Evolutionary conservation across 2,329 filamentous ascomycete species (phyloP).

Genomic region (Chaetothyriales sp.): DNA sequence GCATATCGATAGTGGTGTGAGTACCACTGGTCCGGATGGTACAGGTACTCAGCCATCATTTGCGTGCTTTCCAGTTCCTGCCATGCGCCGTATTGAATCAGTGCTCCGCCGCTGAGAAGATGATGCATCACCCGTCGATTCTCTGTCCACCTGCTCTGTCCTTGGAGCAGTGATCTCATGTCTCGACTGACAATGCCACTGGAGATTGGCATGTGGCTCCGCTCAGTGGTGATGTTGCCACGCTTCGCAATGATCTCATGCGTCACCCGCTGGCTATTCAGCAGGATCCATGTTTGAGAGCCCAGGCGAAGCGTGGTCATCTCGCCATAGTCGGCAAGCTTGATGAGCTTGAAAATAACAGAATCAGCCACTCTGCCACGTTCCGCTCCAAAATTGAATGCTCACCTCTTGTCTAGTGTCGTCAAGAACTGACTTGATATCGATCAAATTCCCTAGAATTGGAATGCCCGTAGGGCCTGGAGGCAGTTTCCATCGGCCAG

Average conservation of each 20-base stretch:
- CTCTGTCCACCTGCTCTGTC: slow-evolving; percentile 23
- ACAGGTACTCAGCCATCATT: slow-evolving; percentile 24
- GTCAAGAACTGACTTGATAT: not conserved
- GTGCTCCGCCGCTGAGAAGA: slow-evolving; percentile 23
- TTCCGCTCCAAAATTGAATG: not conserved
- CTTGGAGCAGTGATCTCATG: slow-evolving; percentile 22
- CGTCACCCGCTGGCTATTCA: slow-evolving; percentile 29
- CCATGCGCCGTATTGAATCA: slow-evolving; percentile 22
- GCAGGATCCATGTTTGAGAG: slow-evolving; percentile 29
- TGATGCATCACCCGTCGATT: slow-evolving; percentile 27
- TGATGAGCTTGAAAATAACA: not conserved
- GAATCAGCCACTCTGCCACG: no score
- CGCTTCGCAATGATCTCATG: slow-evolving; percentile 26
- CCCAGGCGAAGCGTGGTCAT: slow-evolving; percentile 22
- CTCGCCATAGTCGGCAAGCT: slow-evolving; percentile 17
- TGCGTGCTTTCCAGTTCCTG: slow-evolving; percentile 26
- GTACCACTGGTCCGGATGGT: slow-evolving; percentile 24
- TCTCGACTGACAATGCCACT: slow-evolving; percentile 24
- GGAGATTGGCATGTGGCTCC: slow-evolving; percentile 23
- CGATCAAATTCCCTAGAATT: slow-evolving; percentile 14
- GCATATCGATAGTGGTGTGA: slow-evolving; percentile 27
- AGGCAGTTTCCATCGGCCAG: slow-evolving; percentile 11
- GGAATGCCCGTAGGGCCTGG: slow-evolving; percentile 17
- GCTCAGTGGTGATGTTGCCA: slow-evolving; percentile 22
- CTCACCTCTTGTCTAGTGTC: not conserved